Percentiles rank a stretch among this genome's conserved stretches.
phyloP scores from a whole-genome alignment of 1,139 yeast genomes.

The Pichia kudriavzevii region DNA sequence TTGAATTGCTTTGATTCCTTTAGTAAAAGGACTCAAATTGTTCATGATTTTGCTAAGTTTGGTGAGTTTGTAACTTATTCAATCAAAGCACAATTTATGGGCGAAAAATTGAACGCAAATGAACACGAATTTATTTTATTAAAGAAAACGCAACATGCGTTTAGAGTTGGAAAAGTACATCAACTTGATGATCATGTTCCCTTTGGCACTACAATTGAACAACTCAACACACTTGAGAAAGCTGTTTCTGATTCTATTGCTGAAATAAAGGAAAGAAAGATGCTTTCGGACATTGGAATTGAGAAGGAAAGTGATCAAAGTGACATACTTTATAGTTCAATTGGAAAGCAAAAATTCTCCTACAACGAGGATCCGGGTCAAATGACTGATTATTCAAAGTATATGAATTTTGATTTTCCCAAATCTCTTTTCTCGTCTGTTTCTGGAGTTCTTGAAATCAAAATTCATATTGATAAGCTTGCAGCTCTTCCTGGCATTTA shows the following conservation, averaged over 20 bases:
- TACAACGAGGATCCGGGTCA: too few relatives aligned
- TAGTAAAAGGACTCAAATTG: constrained; percentile 8
- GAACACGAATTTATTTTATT: constrained; percentile 19
- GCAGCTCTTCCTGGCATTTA: constrained; percentile 1
- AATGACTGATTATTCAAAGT: too few relatives aligned
- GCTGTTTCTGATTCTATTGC: constrained; percentile 11
- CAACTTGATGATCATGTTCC: constrained; percentile 4
- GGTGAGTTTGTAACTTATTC: constrained; percentile 21
- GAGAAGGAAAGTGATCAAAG: constrained; percentile 11
- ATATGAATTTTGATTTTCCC: too few relatives aligned
- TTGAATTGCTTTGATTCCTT: constrained; percentile 32
- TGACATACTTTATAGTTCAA: constrained; percentile 13
- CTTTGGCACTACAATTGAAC: constrained; percentile 12
- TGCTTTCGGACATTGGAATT: constrained; percentile 15
- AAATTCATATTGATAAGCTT: constrained; percentile 14
- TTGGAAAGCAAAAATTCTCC: constrained; percentile 6
- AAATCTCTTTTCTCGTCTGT: too few relatives aligned
- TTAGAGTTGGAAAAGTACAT: constrained; percentile 17
- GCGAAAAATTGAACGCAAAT: constrained; percentile 17
- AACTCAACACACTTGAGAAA: constrained; percentile 14
- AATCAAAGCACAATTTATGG: constrained; percentile 22
- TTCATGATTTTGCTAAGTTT: constrained; percentile 24
- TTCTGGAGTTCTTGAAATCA: constrained; percentile 7
- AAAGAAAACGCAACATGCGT: constrained; percentile 16
- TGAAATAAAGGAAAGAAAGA: constrained; percentile 11